A percentile compares a stretch with the other conserved stretches of the same genome.
These are phyloP conservation scores for Citrullus mucosospermus DNA, from an alignment of 306 rosid genomes.

Conservation along the genomic window DNA sequence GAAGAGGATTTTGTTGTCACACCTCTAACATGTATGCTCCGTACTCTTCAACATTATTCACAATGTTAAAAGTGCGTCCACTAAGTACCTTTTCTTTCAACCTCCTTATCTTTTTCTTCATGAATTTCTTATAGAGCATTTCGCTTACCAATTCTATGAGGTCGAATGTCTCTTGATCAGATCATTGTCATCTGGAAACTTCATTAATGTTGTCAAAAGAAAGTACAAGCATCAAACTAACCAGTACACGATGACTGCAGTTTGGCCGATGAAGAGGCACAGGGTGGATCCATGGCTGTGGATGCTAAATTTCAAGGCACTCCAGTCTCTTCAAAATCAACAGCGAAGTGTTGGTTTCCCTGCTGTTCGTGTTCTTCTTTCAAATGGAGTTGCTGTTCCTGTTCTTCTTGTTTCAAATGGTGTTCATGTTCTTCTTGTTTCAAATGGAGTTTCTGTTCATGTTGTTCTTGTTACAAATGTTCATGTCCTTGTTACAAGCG, in stretches of 20 bases:
- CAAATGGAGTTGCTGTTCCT: conserved; percentile 2
- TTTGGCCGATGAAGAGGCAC: conserved; percentile 18
- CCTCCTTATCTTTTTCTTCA: conserved; percentile 3
- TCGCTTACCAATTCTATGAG: neutral
- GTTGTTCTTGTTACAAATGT: neutral
- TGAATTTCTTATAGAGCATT: neutral
- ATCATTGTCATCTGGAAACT: neutral
- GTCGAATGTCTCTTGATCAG: neutral
- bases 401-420: conserved; percentile 1
- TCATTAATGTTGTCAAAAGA: neutral
- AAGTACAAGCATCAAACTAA: neutral
- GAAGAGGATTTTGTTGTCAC: conserved; percentile 5
- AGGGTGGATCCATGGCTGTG: conserved; percentile 6
- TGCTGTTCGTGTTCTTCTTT: conserved; percentile 8
- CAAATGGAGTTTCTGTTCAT: neutral
- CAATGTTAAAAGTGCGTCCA: neutral
- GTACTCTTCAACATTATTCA: conserved; percentile 13
- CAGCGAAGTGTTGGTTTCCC: conserved; percentile 16
- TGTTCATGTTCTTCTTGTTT: neutral
- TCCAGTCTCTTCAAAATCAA: conserved; percentile 3
- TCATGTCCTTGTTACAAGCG: neutral
- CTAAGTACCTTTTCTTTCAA: neutral
- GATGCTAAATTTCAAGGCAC: conserved; percentile 10
- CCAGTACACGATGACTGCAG: conserved; percentile 18
- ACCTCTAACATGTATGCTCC: conserved; percentile 29